Evolutionary conservation across 495 filamentous ascomycete species (phyloP).

Genomic region (Immersiella caudata): DNA sequence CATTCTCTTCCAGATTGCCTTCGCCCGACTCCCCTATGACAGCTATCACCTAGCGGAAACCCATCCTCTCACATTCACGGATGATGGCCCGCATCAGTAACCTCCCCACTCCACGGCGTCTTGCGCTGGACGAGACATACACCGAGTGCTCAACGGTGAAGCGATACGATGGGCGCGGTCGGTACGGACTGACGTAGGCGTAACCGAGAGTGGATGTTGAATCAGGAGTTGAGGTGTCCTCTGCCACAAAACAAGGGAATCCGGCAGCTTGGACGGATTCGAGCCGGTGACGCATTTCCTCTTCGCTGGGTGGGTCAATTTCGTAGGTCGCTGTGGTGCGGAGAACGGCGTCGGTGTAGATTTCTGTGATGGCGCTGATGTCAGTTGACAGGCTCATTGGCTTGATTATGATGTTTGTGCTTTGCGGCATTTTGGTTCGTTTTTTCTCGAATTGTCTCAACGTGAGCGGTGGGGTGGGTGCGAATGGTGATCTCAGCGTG

Average conservation of each 20-base stretch:
- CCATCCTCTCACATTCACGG: slow-evolving; percentile 4
- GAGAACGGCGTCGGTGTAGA: slow-evolving; percentile 15
- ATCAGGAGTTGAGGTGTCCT: no score
- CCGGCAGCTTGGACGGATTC: neutral
- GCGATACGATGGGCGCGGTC: slow-evolving; percentile 9
- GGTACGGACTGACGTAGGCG: slow-evolving; percentile 15
- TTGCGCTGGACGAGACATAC: slow-evolving; percentile 4
- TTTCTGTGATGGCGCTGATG: slow-evolving; percentile 10
- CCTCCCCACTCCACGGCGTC: neutral
- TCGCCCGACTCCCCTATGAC: slow-evolving; percentile 11
- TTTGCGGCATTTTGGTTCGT: no score
- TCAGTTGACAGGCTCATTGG: neutral
- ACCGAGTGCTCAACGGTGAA: slow-evolving; percentile 13
- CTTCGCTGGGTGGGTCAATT: neutral
- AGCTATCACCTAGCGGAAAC: slow-evolving; percentile 13
- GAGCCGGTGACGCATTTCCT: neutral
- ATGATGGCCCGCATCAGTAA: slow-evolving; percentile 9
- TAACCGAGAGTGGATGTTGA: slow-evolving; percentile 10
- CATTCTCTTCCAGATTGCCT: neutral
- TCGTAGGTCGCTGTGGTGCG: slow-evolving; percentile 17
- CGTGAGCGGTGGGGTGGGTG: no score
- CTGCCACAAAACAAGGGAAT: slow-evolving; percentile 11
- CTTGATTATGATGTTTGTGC: no score
- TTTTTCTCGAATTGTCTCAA: no score
- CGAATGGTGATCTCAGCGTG: no score